Conservation (phyloP, 495 filamentous ascomycete species). For the Neurospora sp. region DNA sequence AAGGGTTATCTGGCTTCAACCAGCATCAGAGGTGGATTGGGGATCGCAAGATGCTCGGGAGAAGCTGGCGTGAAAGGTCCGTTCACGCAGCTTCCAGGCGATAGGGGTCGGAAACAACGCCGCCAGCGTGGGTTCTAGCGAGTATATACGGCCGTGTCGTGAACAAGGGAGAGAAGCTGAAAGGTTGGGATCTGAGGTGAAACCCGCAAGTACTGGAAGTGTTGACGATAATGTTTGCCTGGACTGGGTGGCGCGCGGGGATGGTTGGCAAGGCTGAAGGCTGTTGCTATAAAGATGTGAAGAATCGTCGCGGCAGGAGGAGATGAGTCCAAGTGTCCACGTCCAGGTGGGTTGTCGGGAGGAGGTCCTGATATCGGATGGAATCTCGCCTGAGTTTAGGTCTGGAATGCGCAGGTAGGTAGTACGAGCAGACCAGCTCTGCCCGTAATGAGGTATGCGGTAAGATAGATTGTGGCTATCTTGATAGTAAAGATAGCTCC, state of each 20-base stretch:
- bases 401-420: slow-evolving; percentile 1
- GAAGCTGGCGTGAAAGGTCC: not conserved
- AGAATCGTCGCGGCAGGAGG: not conserved
- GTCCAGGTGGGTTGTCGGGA: not conserved
- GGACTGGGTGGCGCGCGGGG: not conserved
- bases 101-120: not conserved
- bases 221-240: not conserved
- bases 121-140: not conserved
- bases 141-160: not conserved
- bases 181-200: not conserved
- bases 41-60: not conserved
- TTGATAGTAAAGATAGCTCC: not conserved
- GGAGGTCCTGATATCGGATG: not conserved
- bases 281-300: not conserved
- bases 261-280: not conserved
- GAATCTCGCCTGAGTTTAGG: slow-evolving; percentile 3
- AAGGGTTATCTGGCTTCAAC: slow-evolving; percentile 30
- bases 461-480: not conserved
- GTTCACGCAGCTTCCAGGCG: not conserved
- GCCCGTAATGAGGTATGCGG: not conserved
- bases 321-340: not conserved
- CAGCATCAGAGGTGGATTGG: slow-evolving; percentile 27
- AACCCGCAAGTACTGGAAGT: not conserved
- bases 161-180: not conserved
- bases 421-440: not conserved